Conservation (phyloP, 768 basidiomycete genomes). For the Pleurotus giganteus region DNA sequence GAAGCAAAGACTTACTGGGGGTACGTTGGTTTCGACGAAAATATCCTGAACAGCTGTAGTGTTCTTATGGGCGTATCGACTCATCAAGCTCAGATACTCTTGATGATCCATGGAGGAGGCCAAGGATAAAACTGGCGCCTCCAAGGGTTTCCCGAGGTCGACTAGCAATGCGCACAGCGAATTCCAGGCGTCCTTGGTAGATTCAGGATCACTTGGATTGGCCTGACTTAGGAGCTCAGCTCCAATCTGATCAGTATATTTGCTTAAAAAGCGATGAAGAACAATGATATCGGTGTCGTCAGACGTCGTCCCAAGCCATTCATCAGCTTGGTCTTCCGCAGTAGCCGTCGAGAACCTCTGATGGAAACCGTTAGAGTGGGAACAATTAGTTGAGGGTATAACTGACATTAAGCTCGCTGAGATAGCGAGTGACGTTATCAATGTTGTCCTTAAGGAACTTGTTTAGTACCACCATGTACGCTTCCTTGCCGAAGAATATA, state of each 20-base stretch:
- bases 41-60: constrained; percentile 63
- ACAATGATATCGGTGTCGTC: constrained; percentile 85
- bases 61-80: constrained; percentile 56
- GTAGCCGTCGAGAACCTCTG: constrained; percentile 35
- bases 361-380: background rate
- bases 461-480: constrained; percentile 81
- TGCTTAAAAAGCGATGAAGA: constrained; percentile 80
- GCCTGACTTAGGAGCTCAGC: constrained; percentile 79
- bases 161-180: constrained; percentile 75
- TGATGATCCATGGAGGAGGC: constrained; percentile 49
- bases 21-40: constrained; percentile 55
- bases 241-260: constrained; percentile 84
- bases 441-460: constrained; percentile 71
- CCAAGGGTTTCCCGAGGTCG: constrained; percentile 69
- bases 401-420: constrained; percentile 65
- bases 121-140: constrained; percentile 60
- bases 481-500: constrained; percentile 89
- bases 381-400: background rate
- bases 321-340: constrained; percentile 62
- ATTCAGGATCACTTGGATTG: constrained; percentile 56
- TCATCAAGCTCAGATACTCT: constrained; percentile 68
- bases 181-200: constrained; percentile 84
- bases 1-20: constrained; percentile 34
- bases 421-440: constrained; percentile 68
- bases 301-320: constrained; percentile 73